Base-by-base conservation (phyloP, 306 rosid species). In the Vigna reflexopilosa region DNA sequence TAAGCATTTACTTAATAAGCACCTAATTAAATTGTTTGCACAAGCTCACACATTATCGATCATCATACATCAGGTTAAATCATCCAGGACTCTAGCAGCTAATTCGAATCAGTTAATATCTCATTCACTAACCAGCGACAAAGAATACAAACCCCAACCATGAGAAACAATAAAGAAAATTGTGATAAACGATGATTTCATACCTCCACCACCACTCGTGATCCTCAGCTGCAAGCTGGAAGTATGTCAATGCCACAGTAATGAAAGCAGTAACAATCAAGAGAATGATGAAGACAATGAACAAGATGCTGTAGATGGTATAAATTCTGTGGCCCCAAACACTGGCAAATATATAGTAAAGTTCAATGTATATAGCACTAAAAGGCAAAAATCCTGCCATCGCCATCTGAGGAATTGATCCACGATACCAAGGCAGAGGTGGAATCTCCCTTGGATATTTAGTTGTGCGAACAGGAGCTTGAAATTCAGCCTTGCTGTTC, bases 161-260 rank as follows among this genome's bases (percentile, higher is more conserved):
- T 26, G 45, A 5, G 32, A 51, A 69, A 51, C 74, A 74, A 7
- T 48, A 74, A 20, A 77, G 6, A 61, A 59, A 55, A 36, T 36
- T 32, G 57, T 4, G 54, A 73, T 1, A 32, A 28, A 47, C 19
- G 38, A 70, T 57, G 47, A 74, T 55, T 83, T 12, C 77, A 62
- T 87, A 84, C 90, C 88, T 87, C 88, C 90, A 87, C 90, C 90
- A 87, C 90, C 88, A 87, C 67, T 84, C 90, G 38, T 87, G 81
- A 47, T 87, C 88, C 80, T 87, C 88, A 72, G 86, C 90, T 40
- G 88, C 90, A 67, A 87, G 91, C 68, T 83, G 91, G 84, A 87
- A 87, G 86, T 87, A 87, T 28, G 91, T 87, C 87, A 87, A 71
- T 8, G 90, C 90, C 77, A 87, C 86, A 22, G 86, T 87, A 55